Evolutionary conservation across 1,139 yeast species (phyloP), one percentile per base, ranked within the genome.

Genomic region (Magnusiomyces sp.): DNA sequence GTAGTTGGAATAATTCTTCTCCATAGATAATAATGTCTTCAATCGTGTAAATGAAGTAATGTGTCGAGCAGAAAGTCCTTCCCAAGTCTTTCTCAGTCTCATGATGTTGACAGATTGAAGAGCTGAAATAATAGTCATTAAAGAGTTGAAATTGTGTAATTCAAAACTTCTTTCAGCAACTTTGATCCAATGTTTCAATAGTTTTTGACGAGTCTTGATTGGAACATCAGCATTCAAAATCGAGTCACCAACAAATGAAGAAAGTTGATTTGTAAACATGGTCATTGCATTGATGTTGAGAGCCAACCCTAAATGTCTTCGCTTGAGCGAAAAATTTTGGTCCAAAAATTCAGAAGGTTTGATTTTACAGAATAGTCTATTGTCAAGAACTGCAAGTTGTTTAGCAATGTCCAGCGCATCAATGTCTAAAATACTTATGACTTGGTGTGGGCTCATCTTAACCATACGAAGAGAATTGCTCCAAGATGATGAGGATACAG

Each of bases 81-180:
- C 80, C 96, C 96, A 88, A 1, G 87, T 67, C 49, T 69, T 71
- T 33, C 74, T 68, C 51, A 90, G 69, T 59, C 97, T 74, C 2
- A 89, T 79, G 48, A 90, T 74, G 46, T 86, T 75, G 59, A 87
- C 92, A 43, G 88, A 82, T 66, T 89, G 96, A 56, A 90, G 73
- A 0, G 95, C 79, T 0, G 94, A 83, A 64, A 89, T 78, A 48
- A 90, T 85, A 0, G 95, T 86, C n/a, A 95, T 92, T 51, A 88
- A 71, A 0, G 95, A 81, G 65, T 90, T 90, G 70, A 83, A 87
- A 63, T 89, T 89, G 53, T 94, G 73, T 60, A 88, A 71, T 59
- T 85, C 84, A 49, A 83, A 72, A 60, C 95, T 81, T n/a, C 90
- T 83, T 52, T 85, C 76, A 0, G 95, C 92, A 43, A 88, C 75